phyloP scores from a whole-genome alignment of 2,329 filamentous ascomycete species.

The Ascocoryne sarcoides region DNA sequence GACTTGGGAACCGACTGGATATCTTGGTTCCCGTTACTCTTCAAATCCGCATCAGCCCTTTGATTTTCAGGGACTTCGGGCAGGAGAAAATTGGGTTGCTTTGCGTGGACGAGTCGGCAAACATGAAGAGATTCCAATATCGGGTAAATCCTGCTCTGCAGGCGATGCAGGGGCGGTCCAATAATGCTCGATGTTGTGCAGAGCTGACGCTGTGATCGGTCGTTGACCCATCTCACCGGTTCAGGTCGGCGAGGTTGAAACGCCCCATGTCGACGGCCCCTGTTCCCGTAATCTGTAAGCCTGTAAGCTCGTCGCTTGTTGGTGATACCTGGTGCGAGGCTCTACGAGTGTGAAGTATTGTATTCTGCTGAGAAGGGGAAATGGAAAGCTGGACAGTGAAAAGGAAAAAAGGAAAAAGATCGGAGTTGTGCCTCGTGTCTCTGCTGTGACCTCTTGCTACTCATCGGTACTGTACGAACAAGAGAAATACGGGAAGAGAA shows the following conservation, averaged over 20 bases:
- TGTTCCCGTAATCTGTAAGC: not conserved
- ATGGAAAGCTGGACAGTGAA: too few relatives aligned
- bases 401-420: too few relatives aligned
- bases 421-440: not conserved
- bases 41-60: not conserved
- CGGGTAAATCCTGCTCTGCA: not conserved
- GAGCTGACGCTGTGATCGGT: not conserved
- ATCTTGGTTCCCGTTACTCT: not conserved
- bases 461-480: too few relatives aligned
- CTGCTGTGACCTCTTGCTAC: too few relatives aligned
- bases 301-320: not conserved
- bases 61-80: not conserved
- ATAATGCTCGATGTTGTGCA: not conserved
- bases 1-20: not conserved
- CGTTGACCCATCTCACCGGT: not conserved
- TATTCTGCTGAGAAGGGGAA: too few relatives aligned
- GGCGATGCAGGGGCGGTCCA: not conserved
- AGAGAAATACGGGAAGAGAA: too few relatives aligned
- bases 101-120: too few relatives aligned
- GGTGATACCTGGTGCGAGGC: not conserved
- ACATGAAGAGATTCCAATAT: not conserved
- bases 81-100: too few relatives aligned
- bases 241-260: not conserved
- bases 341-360: too few relatives aligned
- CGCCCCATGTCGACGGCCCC: not conserved